phyloP scores from a whole-genome alignment of 768 basidiomycete species.

The Auriculariales sp. region DNA sequence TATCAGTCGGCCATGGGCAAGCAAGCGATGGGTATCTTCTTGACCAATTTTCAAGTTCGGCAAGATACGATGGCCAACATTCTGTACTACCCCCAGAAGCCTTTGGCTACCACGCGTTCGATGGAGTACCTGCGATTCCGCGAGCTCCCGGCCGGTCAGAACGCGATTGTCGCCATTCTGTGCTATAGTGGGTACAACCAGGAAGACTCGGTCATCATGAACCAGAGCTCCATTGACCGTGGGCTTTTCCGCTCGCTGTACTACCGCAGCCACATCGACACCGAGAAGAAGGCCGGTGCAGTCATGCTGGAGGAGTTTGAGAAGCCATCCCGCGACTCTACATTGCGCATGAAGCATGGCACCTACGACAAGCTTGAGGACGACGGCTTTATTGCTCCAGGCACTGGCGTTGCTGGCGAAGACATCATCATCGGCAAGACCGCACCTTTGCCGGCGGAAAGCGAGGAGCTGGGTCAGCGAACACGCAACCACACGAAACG shows the following conservation, averaged over 20 bases:
- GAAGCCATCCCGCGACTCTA: constrained; percentile 85
- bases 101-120: constrained; percentile 92
- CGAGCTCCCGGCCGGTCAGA: constrained; percentile 97
- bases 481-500: constrained; percentile 87
- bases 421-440: constrained; percentile 99
- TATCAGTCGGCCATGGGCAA: constrained; percentile 99
- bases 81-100: constrained; percentile 97
- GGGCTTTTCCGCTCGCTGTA: constrained; percentile 98
- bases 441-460: constrained; percentile 90
- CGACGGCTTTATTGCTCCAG: constrained; percentile 91
- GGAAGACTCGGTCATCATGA: constrained; percentile 99
- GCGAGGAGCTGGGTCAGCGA: constrained; percentile 91
- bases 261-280: constrained; percentile 95
- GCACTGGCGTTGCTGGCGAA: constrained; percentile 87
- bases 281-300: constrained; percentile 92
- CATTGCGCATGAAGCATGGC: constrained; percentile 92
- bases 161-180: constrained; percentile 94
- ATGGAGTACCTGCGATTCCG: constrained; percentile 99
- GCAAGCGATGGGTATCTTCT: constrained; percentile 98
- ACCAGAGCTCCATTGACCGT: constrained; percentile 95
- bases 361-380: constrained; percentile 97
- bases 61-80: constrained; percentile 99
- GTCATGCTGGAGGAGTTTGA: constrained; percentile 92
- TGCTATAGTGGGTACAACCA: constrained; percentile 99
- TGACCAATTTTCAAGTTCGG: constrained; percentile 95